A percentile compares a stretch with the other conserved stretches of the same genome.
Conservation (phyloP, 257 asterid genomes). For the Oldenlandia corymbosa region DNA sequence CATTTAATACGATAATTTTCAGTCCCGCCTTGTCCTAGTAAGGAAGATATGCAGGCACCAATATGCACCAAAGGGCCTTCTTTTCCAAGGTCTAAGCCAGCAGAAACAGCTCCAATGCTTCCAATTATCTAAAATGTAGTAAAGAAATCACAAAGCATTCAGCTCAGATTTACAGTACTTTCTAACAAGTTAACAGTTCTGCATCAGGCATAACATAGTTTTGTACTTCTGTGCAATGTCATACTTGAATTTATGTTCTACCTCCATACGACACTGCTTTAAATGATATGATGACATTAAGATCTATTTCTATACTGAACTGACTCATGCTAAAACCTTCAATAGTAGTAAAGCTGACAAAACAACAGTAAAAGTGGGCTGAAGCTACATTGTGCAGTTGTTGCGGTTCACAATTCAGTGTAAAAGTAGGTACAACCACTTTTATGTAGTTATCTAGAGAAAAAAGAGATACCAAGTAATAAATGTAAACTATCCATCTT, state of each 20-base stretch:
- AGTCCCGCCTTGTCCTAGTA: conserved; percentile 83
- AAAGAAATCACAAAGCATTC: conserved; percentile 19
- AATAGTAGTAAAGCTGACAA: background rate
- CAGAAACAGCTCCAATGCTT: conserved; percentile 92
- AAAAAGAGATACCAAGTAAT: background rate
- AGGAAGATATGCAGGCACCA: conserved; percentile 76
- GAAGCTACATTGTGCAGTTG: background rate
- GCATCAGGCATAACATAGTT: background rate
- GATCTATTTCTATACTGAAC: too few relatives aligned
- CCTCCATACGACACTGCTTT: too few relatives aligned
- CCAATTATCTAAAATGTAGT: conserved; percentile 55
- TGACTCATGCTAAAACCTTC: background rate
- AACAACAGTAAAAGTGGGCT: background rate
- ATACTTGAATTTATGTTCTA: too few relatives aligned
- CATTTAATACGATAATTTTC: conserved; percentile 69
- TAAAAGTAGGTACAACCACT: background rate
- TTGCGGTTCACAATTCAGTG: background rate
- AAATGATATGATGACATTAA: too few relatives aligned
- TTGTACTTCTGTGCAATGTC: background rate
- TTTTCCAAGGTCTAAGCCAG: conserved; percentile 87
- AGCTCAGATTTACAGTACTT: conserved; percentile 9
- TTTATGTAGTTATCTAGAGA: background rate
- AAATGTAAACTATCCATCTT: background rate
- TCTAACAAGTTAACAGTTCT: background rate
- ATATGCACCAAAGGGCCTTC: conserved; percentile 92